Evolutionary conservation across 306 rosid species (phyloP).

Genomic region (Cercis canadensis): DNA sequence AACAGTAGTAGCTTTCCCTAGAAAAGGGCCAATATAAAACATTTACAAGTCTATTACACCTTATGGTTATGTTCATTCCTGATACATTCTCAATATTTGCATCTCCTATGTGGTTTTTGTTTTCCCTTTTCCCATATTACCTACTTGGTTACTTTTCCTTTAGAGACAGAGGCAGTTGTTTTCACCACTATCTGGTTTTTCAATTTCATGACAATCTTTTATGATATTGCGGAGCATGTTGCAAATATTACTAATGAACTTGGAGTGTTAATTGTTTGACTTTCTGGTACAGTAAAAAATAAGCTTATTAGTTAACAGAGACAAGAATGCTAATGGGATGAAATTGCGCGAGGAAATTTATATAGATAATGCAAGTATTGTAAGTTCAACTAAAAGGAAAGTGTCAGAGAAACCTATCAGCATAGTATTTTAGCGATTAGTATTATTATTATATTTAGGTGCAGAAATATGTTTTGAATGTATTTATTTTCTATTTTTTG

Average conservation of each 20-base stretch:
- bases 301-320: background rate
- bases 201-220: background rate
- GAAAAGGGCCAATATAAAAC: background rate
- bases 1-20: background rate
- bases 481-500: background rate
- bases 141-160: background rate
- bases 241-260: background rate
- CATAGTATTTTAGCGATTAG: background rate
- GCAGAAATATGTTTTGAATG: background rate
- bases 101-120: background rate
- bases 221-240: background rate
- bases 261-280: background rate
- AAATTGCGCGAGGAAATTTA: conserved; percentile 1
- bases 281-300: conserved; percentile 5
- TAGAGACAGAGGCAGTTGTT: background rate
- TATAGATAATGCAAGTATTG: background rate
- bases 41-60: background rate
- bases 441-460: background rate
- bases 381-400: background rate
- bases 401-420: background rate
- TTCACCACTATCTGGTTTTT: background rate
- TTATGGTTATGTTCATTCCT: background rate
- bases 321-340: background rate
- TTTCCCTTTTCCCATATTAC: background rate
- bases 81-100: background rate